Evolutionary conservation across 306 rosid genomes (phyloP), one percentile per base, ranked within the genome.

Genomic region (Citrullus colocynthis): DNA sequence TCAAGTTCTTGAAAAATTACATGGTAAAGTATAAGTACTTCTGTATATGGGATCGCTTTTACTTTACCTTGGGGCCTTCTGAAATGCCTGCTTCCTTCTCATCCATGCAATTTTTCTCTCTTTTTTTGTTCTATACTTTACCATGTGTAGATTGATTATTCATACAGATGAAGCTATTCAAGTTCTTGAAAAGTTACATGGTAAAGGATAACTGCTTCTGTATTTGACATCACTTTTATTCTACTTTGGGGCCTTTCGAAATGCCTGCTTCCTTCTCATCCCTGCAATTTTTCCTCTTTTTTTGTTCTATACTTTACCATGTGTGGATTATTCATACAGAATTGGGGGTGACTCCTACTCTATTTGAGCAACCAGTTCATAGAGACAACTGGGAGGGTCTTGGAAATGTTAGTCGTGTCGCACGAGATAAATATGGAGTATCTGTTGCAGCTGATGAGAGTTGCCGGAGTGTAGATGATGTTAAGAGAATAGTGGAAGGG

Each of bases 301-400:
- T 76, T 48, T 74, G 6, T 48, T 48, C 48, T 66, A 15, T 72
- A 20, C 10, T 21, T 42, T 21, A 45, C 16, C 52, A 41, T 20
- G 36, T 28, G 28, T 72, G 59, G 60, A 15, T 74, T 66, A 28
- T 73, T 85, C 84, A 74, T 82, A 54, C 92, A 95, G 97, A 89
- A 78, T 79, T 95, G 87, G 88, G 92, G 61, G 93, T 95, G 82
- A 89, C 87, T 56, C 98, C 98, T 18, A 80, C 87, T 82, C 87
- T 95, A 61, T 90, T 90, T 77, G 98, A 95, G 81, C 98, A 95
- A 85, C 97, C 97, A 21, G 96, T 92, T 83, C 92, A 95, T 57
- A 87, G 97, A 85, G 97, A 95, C 83, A 97, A 95, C 82, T 95
- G 98, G 98, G 97, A 95, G 74, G 98, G 98, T 74, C 98, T 95